Evolutionary conservation across 768 basidiomycete genomes (phyloP).

Genomic region (Boletus bicolor): DNA sequence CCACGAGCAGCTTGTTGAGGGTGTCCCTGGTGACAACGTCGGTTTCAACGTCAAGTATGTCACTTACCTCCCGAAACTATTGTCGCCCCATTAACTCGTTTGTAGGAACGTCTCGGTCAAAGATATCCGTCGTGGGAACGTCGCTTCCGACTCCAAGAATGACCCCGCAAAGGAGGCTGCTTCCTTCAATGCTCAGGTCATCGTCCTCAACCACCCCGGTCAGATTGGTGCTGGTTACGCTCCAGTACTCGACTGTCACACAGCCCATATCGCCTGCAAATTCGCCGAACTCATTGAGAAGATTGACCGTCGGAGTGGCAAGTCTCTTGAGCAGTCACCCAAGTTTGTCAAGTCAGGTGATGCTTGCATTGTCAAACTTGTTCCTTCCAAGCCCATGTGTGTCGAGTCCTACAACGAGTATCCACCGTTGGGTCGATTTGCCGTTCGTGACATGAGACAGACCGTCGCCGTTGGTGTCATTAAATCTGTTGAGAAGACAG

Average conservation of each 20-base stretch:
- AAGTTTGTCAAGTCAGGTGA: slow-evolving; percentile 99
- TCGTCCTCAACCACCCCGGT: slow-evolving; percentile 99
- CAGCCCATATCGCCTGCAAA: slow-evolving; percentile 99
- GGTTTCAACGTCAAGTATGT: slow-evolving; percentile 96
- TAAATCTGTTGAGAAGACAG: slow-evolving; percentile 95
- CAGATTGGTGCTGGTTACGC: slow-evolving; percentile 99
- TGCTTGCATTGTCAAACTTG: slow-evolving; percentile 96
- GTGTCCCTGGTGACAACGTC: slow-evolving; percentile 98
- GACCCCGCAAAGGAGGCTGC: slow-evolving; percentile 99
- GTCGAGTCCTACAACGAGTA: slow-evolving; percentile 94
- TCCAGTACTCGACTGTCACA: slow-evolving; percentile 99
- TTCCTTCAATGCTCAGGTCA: slow-evolving; percentile 99
- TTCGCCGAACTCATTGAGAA: slow-evolving; percentile 98
- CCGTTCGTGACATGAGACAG: slow-evolving; percentile 99
- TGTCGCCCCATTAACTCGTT: slow-evolving; percentile 4
- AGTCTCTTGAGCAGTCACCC: slow-evolving; percentile 80
- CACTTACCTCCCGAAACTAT: slow-evolving; percentile 2
- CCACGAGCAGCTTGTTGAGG: slow-evolving; percentile 95
- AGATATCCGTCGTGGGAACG: slow-evolving; percentile 99
- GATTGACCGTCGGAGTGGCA: slow-evolving; percentile 98
- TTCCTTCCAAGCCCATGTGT: slow-evolving; percentile 96
- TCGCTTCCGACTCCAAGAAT: slow-evolving; percentile 99
- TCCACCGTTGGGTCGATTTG: slow-evolving; percentile 98
- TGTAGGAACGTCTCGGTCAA: slow-evolving; percentile 98
- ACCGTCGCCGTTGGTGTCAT: slow-evolving; percentile 99